Percentiles rank a stretch among this genome's conserved stretches.
These are phyloP conservation scores for Wickerhamiella domercqiae DNA, from an alignment of 805 yeast genomes.

Conservation along the genomic window DNA sequence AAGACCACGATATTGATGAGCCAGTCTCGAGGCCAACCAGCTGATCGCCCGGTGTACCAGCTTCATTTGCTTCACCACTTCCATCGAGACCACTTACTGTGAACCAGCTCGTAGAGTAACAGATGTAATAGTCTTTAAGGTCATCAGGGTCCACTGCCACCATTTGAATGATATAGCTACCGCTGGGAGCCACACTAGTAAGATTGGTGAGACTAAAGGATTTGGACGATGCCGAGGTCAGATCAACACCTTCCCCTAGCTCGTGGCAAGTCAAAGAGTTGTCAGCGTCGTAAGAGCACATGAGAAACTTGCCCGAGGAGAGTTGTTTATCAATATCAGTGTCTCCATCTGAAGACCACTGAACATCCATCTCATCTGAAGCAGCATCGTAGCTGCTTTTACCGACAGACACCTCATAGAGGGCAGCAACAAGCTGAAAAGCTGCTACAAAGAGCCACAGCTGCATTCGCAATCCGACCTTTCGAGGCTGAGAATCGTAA, in stretches of 20 bases:
- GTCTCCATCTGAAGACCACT: constrained; percentile 44
- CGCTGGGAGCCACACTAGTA: constrained; percentile 38
- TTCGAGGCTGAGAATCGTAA: too few species aligned
- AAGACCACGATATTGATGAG: constrained; percentile 8
- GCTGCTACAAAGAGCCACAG: neutral
- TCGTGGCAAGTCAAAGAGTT: constrained; percentile 25
- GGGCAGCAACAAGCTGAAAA: constrained; percentile 12
- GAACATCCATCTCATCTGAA: constrained; percentile 24
- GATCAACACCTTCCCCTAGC: constrained; percentile 21
- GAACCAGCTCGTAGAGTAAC: constrained; percentile 26
- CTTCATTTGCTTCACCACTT: constrained; percentile 16
- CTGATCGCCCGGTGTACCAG: constrained; percentile 3
- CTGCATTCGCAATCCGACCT: too few species aligned
- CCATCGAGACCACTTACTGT: constrained; percentile 61
- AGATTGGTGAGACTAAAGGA: constrained; percentile 32
- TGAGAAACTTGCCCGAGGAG: constrained; percentile 32
- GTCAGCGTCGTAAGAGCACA: constrained; percentile 55
- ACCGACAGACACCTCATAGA: constrained; percentile 11
- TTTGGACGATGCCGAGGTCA: constrained; percentile 16
- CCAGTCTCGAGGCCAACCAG: neutral
- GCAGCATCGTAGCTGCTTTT: constrained; percentile 12
- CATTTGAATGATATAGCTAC: constrained; percentile 61
- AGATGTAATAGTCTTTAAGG: constrained; percentile 27
- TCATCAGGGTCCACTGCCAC: constrained; percentile 46
- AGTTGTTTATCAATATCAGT: constrained; percentile 34